Evolutionary conservation across 495 filamentous ascomycete genomes (phyloP).

Genomic region (Extremus antarcticus): DNA sequence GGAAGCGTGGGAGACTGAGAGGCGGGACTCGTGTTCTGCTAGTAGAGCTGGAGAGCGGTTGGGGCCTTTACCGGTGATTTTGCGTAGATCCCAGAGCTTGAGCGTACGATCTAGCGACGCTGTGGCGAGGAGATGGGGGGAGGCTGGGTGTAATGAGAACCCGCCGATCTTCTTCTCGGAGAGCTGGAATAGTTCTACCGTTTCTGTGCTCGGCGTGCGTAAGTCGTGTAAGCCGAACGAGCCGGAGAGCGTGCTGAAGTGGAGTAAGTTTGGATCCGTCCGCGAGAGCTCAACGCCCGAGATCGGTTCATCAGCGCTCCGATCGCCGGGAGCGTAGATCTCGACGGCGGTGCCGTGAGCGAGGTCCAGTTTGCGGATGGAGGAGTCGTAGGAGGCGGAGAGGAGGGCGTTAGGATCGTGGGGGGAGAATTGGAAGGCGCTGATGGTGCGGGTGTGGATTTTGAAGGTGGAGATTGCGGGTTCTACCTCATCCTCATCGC

Average conservation of each 20-base stretch:
- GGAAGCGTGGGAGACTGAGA: slow-evolving; percentile 84
- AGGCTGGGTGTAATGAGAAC: slow-evolving; percentile 67
- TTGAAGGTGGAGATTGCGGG: slow-evolving; percentile 80
- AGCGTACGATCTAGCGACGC: slow-evolving; percentile 82
- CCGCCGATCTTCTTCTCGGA: slow-evolving; percentile 94
- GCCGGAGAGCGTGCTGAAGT: slow-evolving; percentile 82
- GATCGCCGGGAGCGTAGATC: slow-evolving; percentile 61
- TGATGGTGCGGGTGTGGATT: slow-evolving; percentile 79
- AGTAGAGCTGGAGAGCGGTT: slow-evolving; percentile 52
- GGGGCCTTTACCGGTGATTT: slow-evolving; percentile 46
- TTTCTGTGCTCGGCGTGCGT: slow-evolving; percentile 43
- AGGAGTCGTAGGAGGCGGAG: slow-evolving; percentile 88
- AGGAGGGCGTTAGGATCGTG: slow-evolving; percentile 59
- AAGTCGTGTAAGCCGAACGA: slow-evolving; percentile 68
- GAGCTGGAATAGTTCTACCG: slow-evolving; percentile 57
- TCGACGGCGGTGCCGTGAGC: slow-evolving; percentile 66
- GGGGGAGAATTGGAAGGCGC: slow-evolving; percentile 65
- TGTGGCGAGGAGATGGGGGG: slow-evolving; percentile 76
- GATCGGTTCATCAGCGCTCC: slow-evolving; percentile 60
- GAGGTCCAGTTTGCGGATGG: slow-evolving; percentile 78
- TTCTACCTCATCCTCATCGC: slow-evolving; percentile 54
- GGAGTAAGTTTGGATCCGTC: slow-evolving; percentile 58
- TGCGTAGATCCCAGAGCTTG: slow-evolving; percentile 86
- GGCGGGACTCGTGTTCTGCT: slow-evolving; percentile 66
- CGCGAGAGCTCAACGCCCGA: slow-evolving; percentile 69